Conservation (phyloP, 306 rosid species). For the Oxytropis ochrocephala region DNA sequence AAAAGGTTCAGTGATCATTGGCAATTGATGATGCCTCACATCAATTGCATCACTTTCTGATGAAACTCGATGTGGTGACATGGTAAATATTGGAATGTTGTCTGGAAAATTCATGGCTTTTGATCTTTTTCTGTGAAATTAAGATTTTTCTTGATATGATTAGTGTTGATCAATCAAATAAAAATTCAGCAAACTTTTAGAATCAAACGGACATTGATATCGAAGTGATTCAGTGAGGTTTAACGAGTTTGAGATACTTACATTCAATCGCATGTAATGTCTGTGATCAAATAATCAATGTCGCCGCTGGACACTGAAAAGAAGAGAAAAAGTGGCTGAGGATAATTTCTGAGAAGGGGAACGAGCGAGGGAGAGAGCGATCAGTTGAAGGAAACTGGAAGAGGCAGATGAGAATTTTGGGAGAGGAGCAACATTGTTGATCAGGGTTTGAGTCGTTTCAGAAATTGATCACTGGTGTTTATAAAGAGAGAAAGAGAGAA, state of each 20-base stretch:
- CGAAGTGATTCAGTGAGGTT: background rate
- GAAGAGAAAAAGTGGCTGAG: background rate
- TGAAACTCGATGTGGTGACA: slow-evolving; percentile 33
- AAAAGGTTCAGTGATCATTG: slow-evolving; percentile 30
- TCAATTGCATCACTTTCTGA: slow-evolving; percentile 49
- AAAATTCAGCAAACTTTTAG: background rate
- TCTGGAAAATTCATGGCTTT: slow-evolving; percentile 50
- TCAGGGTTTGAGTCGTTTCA: background rate
- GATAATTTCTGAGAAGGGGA: background rate
- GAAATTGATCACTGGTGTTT: background rate
- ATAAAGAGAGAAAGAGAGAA: background rate
- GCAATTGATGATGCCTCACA: slow-evolving; percentile 52
- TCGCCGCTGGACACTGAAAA: background rate
- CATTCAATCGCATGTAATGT: slow-evolving; percentile 11
- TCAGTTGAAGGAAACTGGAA: background rate
- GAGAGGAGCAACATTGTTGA: background rate
- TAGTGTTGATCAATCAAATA: slow-evolving; percentile 13
- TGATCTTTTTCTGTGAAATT: slow-evolving; percentile 7
- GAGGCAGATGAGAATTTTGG: slow-evolving; percentile 5
- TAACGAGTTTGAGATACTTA: background rate
- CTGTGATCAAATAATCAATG: slow-evolving; percentile 6
- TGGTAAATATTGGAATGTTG: slow-evolving; percentile 30
- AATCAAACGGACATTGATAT: background rate
- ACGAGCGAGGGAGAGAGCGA: background rate
- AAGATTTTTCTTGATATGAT: background rate